phyloP scores from a whole-genome alignment of 2,329 filamentous ascomycete genomes.

The Nemania sp. region DNA sequence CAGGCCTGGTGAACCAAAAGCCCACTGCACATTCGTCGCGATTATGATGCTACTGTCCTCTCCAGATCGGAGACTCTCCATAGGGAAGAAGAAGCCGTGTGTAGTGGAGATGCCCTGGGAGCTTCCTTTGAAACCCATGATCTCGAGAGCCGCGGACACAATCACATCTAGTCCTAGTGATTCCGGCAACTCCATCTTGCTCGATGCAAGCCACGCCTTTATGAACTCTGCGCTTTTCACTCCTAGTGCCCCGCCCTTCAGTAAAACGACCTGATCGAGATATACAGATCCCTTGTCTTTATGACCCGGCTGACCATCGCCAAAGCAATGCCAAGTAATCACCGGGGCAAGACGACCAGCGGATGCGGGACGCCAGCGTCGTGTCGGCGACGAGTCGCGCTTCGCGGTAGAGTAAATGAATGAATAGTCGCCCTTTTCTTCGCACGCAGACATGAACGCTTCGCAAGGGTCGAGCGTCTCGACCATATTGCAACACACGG shows the following conservation, averaged over 20 bases:
- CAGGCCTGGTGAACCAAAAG: neutral
- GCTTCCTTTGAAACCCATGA: neutral
- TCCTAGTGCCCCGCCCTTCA: neutral
- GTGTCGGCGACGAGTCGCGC: neutral
- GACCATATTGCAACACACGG: neutral
- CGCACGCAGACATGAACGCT: neutral
- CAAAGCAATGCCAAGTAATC: neutral
- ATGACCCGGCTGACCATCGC: neutral
- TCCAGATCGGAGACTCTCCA: neutral
- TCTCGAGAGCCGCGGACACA: neutral
- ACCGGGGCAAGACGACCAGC: neutral
- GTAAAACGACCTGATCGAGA: neutral
- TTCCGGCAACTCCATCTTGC: too few species aligned
- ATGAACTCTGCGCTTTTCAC: neutral
- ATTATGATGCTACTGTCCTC: neutral
- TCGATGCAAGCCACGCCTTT: neutral
- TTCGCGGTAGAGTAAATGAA: neutral
- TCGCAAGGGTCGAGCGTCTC: neutral
- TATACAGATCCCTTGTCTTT: neutral
- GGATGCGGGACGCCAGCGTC: neutral
- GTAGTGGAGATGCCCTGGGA: neutral
- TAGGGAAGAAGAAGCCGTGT: neutral
- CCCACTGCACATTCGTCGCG: neutral
- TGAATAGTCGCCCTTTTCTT: neutral
- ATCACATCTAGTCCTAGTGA: neutral